A percentile compares a stretch with the other conserved stretches of the same genome.
Evolutionary conservation across 331 rosid species (phyloP).

Genomic region (Arachis monticola): DNA sequence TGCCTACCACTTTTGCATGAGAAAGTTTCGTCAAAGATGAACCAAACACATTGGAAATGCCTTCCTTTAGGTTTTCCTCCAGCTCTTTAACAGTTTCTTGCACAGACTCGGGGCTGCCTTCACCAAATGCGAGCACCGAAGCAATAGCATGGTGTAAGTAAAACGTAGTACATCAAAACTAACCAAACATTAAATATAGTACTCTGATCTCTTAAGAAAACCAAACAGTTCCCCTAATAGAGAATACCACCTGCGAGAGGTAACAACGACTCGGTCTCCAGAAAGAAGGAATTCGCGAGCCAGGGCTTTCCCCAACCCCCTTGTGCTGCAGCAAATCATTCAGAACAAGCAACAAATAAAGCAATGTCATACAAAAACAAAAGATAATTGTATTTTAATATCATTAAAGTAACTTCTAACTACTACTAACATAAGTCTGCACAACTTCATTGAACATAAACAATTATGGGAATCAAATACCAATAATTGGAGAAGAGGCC

Average conservation of each 20-base stretch:
- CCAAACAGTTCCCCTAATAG: slow-evolving; percentile 26
- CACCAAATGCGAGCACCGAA: slow-evolving; percentile 37
- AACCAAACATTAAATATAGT: neutral
- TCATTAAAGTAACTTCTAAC: slow-evolving; percentile 25
- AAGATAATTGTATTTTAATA: slow-evolving; percentile 1
- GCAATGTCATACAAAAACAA: slow-evolving; percentile 15
- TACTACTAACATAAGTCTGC: neutral
- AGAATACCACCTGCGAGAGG: slow-evolving; percentile 86
- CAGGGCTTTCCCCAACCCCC: slow-evolving; percentile 96
- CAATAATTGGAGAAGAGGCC: neutral
- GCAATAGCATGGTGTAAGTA: slow-evolving; percentile 37
- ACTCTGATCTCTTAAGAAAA: slow-evolving; percentile 30
- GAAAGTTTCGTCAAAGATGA: slow-evolving; percentile 57
- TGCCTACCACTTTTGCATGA: slow-evolving; percentile 82
- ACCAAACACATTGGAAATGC: slow-evolving; percentile 60
- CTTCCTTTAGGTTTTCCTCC: slow-evolving; percentile 80
- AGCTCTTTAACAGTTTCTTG: slow-evolving; percentile 76
- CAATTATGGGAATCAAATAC: neutral
- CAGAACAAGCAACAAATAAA: slow-evolving; percentile 30
- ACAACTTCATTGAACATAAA: slow-evolving; percentile 7
- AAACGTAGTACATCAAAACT: slow-evolving; percentile 10
- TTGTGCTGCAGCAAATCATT: slow-evolving; percentile 69
- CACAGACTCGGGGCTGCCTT: slow-evolving; percentile 83
- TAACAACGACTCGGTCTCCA: slow-evolving; percentile 81
- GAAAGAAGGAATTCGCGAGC: slow-evolving; percentile 98